phyloP scores from a whole-genome alignment of 352 stramenopile species.

The Hyaloperonospora arabidopsidis region DNA sequence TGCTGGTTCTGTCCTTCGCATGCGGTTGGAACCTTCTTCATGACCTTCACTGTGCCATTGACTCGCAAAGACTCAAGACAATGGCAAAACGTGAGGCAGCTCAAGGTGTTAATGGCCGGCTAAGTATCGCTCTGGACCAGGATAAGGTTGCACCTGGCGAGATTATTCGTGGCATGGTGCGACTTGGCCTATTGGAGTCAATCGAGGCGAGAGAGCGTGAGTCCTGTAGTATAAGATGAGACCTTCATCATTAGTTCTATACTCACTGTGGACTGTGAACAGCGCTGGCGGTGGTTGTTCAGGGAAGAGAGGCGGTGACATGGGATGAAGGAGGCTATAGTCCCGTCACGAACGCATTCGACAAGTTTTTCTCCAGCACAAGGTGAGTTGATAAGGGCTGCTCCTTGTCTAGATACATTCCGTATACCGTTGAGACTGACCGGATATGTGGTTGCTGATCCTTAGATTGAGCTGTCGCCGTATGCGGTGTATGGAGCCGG shows the following conservation, averaged over 20 bases:
- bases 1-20: no score
- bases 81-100: conserved; percentile 27
- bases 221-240: not conserved
- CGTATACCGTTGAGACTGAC: conserved; percentile 1
- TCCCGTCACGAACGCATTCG: conserved; percentile 23
- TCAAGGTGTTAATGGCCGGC: conserved; percentile 21
- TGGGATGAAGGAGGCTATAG: conserved; percentile 30
- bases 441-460: not conserved
- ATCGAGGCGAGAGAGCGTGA: conserved; percentile 27
- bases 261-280: conserved; percentile 1
- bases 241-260: not conserved
- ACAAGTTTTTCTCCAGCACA: conserved; percentile 30
- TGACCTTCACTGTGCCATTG: conserved; percentile 13
- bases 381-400: conserved; percentile 7
- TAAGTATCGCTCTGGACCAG: conserved; percentile 24
- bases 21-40: no score
- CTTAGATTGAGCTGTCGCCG: conserved; percentile 21
- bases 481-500: conserved; percentile 13
- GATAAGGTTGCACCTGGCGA: conserved; percentile 26
- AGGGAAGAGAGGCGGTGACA: conserved; percentile 20
- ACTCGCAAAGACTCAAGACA: not conserved
- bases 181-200: conserved; percentile 19
- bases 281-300: conserved; percentile 24
- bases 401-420: not conserved
- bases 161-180: conserved; percentile 17